phyloP scores from a whole-genome alignment of 495 filamentous ascomycete genomes.

The Lophiotrema nucula region DNA sequence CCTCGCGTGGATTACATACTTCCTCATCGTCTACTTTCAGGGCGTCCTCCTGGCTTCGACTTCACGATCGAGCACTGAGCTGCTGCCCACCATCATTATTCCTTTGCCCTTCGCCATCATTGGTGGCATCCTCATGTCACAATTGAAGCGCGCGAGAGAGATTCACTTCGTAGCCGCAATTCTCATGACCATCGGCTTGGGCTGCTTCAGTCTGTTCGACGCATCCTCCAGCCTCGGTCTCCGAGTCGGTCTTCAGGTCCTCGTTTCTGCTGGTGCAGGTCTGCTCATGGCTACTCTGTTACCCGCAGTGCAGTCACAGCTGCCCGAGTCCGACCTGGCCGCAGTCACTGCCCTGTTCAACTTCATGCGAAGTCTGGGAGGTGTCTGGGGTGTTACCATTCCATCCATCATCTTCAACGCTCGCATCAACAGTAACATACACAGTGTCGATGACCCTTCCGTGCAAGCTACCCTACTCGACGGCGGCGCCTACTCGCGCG shows the following conservation, averaged over 20 bases:
- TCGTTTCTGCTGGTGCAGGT: conserved; percentile 9
- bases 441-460: too few relatives aligned
- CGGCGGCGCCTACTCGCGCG: too few relatives aligned
- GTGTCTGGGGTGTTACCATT: conserved; percentile 52
- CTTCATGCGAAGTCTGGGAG: conserved; percentile 49
- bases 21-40: conserved; percentile 61
- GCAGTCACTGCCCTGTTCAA: conserved; percentile 45
- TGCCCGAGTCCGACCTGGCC: conserved; percentile 42
- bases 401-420: conserved; percentile 53
- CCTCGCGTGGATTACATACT: conserved; percentile 55
- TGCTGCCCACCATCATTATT: conserved; percentile 58
- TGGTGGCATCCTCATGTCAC: too few relatives aligned
- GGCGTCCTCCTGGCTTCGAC: conserved; percentile 53
- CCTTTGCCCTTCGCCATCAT: conserved; percentile 46
- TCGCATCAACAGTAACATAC: conserved; percentile 31
- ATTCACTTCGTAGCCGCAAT: background rate
- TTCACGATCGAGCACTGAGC: conserved; percentile 55
- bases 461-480: too few relatives aligned
- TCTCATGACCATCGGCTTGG: background rate
- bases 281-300: conserved; percentile 47
- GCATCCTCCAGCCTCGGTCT: background rate
- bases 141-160: too few relatives aligned
- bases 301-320: conserved; percentile 16
- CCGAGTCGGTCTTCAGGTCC: background rate
- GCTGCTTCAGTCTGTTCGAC: background rate